Evolutionary conservation across 2,329 filamentous ascomycete genomes (phyloP), one percentile per base, ranked within the genome.

Genomic region (Elsinoe arachidis): DNA sequence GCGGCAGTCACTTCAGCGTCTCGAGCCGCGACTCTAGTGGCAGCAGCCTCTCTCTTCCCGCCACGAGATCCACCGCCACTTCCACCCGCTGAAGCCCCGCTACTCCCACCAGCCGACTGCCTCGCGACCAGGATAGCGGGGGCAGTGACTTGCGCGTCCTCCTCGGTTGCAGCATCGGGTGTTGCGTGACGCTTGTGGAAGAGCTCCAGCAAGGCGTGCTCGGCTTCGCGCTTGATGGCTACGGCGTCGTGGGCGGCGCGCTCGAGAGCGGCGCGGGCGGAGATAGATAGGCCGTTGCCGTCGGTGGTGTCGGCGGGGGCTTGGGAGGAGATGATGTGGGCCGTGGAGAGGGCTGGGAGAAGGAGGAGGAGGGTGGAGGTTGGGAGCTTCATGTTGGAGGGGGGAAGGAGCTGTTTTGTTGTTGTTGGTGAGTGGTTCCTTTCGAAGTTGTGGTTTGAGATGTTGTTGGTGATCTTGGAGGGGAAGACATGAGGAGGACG

Each of bases 221-320:
- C 46, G 46, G 46, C 46, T 35, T 51, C 23, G 46, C 46, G 46
- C 15, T 51, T 51, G 23, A 35, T 26, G 5, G 23, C 9, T n/a
- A 51, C 33, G 23, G 46, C 46, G 12, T 51, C 17, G 46, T 47
- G 26, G 17, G 46, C 47, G 2, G 30, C 43, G 34, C 52, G 15
- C 49, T 56, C 58, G 15, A 59, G 43, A n/a, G 51, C 41, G 11
- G 58, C 58, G 44, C 37, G 54, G 26, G 53, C 46, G 46, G 26
- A 12, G 6, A 17, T 12, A 11, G 46, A 11, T 15, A 23, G 17
- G 17, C 41, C 17, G 7, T 44, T 44, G 41, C 38, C 38, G 11
- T 17, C 17, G 15, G 23, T 44, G 17, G 15, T 44, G 17, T 23
- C 17, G 19, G 41, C 41, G 2, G 23, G 17, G 46, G 21, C 23